phyloP scores from a whole-genome alignment of 306 rosid genomes.

The Abrus precatorius region DNA sequence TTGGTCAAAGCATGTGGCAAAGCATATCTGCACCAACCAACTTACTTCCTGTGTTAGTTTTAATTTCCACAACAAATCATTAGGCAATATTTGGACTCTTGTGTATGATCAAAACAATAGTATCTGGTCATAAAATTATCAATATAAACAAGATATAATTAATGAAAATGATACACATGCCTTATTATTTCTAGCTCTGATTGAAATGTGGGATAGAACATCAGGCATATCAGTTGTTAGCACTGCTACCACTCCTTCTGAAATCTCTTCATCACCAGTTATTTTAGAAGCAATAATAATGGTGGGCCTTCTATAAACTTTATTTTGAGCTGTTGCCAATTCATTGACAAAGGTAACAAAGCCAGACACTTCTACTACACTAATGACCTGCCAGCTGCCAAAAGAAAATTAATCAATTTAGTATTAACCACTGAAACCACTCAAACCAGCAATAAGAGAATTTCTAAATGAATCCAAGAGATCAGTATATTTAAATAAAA shows the following conservation, averaged over 20 bases:
- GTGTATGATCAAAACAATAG: background rate
- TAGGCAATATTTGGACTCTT: background rate
- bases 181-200: background rate
- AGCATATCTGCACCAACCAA: background rate
- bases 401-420: background rate
- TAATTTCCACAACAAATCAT: background rate
- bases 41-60: background rate
- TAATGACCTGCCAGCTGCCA: slow-evolving; percentile 3
- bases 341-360: slow-evolving; percentile 16
- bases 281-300: background rate
- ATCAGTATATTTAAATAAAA: background rate
- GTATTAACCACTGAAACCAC: too few species aligned
- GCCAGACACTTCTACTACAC: background rate
- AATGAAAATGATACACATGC: background rate
- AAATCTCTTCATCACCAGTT: slow-evolving; percentile 15
- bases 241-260: slow-evolving; percentile 8
- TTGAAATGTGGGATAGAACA: slow-evolving; percentile 7
- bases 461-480: background rate
- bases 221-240: background rate
- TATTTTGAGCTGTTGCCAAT: background rate
- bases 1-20: slow-evolving; percentile 3
- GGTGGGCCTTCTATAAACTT: slow-evolving; percentile 2
- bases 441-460: background rate
- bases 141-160: background rate
- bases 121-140: background rate